Evolutionary conservation across 768 basidiomycete genomes (phyloP), one percentile per base, ranked within the genome.

Genomic region (Tremella yokohamensis): DNA sequence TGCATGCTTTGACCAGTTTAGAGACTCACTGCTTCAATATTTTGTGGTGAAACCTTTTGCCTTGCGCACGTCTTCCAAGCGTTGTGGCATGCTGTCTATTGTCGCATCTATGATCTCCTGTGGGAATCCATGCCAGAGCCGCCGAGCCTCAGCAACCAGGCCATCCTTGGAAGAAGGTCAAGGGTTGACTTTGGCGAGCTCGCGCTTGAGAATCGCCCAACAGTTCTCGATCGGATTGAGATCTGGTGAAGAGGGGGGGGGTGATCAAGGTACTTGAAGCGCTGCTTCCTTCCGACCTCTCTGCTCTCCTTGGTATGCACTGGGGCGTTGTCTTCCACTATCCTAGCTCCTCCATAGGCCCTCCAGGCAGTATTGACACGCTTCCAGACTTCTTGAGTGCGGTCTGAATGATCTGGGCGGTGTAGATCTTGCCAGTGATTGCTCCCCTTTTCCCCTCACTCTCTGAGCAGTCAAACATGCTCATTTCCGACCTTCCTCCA

Each of bases 141-240:
- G 11, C 39, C 18, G 39, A 11, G 18, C 39, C 11, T 11, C 39
- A 11, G 11, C 18, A 18, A 40, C 11, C 39, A 40, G 18, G 11
- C 18, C 39, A 40, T 11, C 18, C 39, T 40, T 40, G 39, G 11
- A 11, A 11, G 39, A 11, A 40, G 39, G 39, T 11, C 39, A 18
- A 11, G 11, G 11, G 18, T 11, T 11, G 18, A 40, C 12, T 18
- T 40, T 48, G 13, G 48, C 26, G 34, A 61, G 34, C 39, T 20
- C 38, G 40, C 49, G n/a, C 40, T 56, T 56, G 7, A 56, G 22
- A n/a, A n/a, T 40, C 20, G 55, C n/a, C 59, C 59, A 61, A 26
- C 44, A 50, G 39, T 61, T 56, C 47, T 61, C 54, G 49, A 61
- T 61, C 16, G 54, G 59, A 52, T 61, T 61, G 19, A 61, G 59